These are phyloP conservation scores for Annulohypoxylon bovei DNA, from an alignment of 495 filamentous ascomycete genomes.

Conservation along the genomic window DNA sequence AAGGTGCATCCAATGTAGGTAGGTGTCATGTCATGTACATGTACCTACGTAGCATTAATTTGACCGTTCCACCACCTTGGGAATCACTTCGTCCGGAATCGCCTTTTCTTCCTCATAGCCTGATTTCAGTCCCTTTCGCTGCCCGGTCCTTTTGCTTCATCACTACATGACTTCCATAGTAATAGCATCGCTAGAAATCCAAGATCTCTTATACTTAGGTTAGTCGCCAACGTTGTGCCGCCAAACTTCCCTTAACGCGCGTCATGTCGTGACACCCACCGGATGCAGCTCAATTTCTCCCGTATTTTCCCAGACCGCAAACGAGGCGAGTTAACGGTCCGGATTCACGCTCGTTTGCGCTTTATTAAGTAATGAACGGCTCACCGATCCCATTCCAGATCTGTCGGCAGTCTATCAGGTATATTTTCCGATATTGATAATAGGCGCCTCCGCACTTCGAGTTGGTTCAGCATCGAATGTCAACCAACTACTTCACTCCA, in stretches of 20 bases:
- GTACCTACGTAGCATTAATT: conserved; percentile 6
- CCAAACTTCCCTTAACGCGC: conserved; percentile 1
- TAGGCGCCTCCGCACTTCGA: conserved; percentile 3
- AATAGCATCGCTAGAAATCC: background rate
- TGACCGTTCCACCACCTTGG: conserved; percentile 8
- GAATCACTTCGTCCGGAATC: background rate
- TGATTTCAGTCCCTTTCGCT: conserved; percentile 18
- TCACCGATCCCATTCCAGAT: conserved; percentile 22
- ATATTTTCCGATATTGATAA: background rate
- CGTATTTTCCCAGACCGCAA: conserved; percentile 26
- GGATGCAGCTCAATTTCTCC: conserved; percentile 31
- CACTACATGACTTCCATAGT: background rate
- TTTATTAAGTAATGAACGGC: background rate
- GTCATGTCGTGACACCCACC: conserved; percentile 27
- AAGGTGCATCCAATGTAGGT: background rate
- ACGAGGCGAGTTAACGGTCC: conserved; percentile 6
- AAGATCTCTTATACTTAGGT: conserved; percentile 13
- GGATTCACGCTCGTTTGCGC: conserved; percentile 6
- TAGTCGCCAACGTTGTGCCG: conserved; percentile 2
- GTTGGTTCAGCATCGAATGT: background rate
- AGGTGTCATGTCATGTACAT: background rate
- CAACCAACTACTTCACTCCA: background rate
- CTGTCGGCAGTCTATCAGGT: conserved; percentile 8
- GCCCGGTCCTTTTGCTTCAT: conserved; percentile 8
- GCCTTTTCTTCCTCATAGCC: conserved; percentile 30